Percentiles rank a stretch among this genome's conserved stretches.
These are phyloP conservation scores for Arthrobotrys sinensis DNA, from an alignment of 2,329 filamentous ascomycete genomes.

Conservation along the genomic window DNA sequence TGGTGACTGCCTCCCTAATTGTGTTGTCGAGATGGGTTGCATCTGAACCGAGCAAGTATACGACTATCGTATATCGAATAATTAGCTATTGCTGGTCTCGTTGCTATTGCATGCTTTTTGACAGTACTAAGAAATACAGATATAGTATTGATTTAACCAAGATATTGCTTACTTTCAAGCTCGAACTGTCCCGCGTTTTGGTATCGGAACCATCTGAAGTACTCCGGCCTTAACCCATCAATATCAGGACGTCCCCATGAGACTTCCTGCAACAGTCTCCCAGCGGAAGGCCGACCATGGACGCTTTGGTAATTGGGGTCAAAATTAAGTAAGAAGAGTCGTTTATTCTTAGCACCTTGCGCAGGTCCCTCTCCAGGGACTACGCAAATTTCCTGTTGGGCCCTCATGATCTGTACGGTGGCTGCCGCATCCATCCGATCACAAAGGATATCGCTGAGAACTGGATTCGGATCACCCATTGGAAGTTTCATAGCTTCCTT, in stretches of 20 bases:
- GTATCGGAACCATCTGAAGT: constrained; percentile 16
- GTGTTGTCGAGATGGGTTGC: too few species aligned
- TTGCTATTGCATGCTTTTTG: too few species aligned
- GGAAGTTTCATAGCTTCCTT: not conserved
- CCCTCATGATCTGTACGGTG: not conserved
- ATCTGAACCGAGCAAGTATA: constrained; percentile 3
- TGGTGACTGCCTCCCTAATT: too few species aligned
- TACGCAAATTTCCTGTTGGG: not conserved
- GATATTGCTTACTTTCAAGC: constrained; percentile 3
- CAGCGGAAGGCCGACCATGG: not conserved
- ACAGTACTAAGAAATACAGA: too few species aligned
- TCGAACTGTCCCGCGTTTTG: not conserved
- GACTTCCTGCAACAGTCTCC: not conserved
- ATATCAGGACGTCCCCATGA: not conserved
- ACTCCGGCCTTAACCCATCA: not conserved
- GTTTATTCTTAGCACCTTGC: not conserved
- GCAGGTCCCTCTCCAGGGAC: not conserved
- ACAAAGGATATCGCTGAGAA: constrained; percentile 5
- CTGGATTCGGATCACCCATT: constrained; percentile 1
- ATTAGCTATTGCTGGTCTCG: too few species aligned
- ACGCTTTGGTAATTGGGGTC: not conserved
- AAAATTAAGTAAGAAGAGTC: not conserved
- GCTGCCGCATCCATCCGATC: not conserved
- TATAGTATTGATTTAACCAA: not conserved
- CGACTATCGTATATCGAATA: not conserved